phyloP scores from a whole-genome alignment of 2,329 filamentous ascomycete species.

The Exophiala sideris region DNA sequence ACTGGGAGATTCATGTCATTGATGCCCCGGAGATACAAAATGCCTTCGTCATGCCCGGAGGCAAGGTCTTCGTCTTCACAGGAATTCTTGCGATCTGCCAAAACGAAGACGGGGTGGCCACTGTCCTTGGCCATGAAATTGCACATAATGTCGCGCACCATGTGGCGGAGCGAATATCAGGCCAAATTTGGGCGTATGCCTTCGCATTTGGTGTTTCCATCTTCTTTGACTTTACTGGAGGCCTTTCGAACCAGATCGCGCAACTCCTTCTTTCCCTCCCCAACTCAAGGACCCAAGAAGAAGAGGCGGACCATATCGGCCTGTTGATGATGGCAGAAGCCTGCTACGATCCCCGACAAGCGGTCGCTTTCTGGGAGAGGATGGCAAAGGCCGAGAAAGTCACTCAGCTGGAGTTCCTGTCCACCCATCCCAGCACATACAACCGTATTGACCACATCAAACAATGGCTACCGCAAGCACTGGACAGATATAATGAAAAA shows the following conservation, averaged over 20 bases:
- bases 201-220: constrained; percentile 13
- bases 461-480: constrained; percentile 46
- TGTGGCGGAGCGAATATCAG: constrained; percentile 54
- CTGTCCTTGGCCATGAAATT: constrained; percentile 62
- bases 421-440: constrained; percentile 57
- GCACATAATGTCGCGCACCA: constrained; percentile 61
- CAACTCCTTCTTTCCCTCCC: constrained; percentile 53
- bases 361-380: constrained; percentile 51
- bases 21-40: constrained; percentile 50
- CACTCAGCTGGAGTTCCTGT: constrained; percentile 55
- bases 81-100: constrained; percentile 57
- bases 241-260: constrained; percentile 40
- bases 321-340: constrained; percentile 60
- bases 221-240: constrained; percentile 41
- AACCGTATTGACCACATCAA: constrained; percentile 55
- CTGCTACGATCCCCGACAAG: constrained; percentile 58
- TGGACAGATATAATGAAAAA: constrained; percentile 38
- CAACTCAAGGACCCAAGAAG: constrained; percentile 57
- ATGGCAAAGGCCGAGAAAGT: constrained; percentile 47
- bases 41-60: constrained; percentile 62
- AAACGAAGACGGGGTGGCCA: constrained; percentile 57
- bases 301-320: constrained; percentile 62
- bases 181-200: constrained; percentile 2
- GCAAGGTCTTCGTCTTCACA: constrained; percentile 63
- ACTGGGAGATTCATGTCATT: constrained; percentile 61